Evolutionary conservation across 75 land plant species (phyloP).

Genomic region (Azolla pinnata): DNA sequence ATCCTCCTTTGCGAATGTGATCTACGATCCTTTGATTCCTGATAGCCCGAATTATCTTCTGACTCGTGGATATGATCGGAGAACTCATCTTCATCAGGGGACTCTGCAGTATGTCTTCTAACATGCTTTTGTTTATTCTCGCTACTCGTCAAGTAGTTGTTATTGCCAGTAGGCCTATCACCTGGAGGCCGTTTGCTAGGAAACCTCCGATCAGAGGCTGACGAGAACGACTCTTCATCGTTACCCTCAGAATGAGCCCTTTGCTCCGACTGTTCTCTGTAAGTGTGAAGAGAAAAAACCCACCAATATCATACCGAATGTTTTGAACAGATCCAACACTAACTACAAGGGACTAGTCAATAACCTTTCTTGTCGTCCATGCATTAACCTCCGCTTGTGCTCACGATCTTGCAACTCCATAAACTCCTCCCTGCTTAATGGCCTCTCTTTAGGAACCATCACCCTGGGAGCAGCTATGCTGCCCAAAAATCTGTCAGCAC

Average conservation of each 20-base stretch:
- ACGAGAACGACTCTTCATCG: slow-evolving; percentile 2
- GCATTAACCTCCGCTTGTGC: slow-evolving; percentile 23
- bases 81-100: background rate
- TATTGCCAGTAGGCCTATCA: background rate
- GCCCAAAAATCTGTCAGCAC: slow-evolving; percentile 13
- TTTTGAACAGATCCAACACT: background rate
- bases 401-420: slow-evolving; percentile 41
- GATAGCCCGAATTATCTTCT: slow-evolving; percentile 16
- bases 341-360: background rate
- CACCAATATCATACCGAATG: background rate
- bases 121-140: background rate
- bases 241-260: background rate
- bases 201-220: slow-evolving; percentile 5
- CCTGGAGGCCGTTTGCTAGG: background rate
- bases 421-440: slow-evolving; percentile 45
- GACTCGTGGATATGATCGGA: background rate
- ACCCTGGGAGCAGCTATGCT: slow-evolving; percentile 13
- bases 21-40: slow-evolving; percentile 13
- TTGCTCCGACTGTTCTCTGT: background rate
- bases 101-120: background rate
- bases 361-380: slow-evolving; percentile 33
- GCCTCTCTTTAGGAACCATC: slow-evolving; percentile 31
- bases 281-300: background rate
- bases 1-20: background rate
- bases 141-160: background rate